Percentiles rank a stretch among this genome's conserved stretches.
Conservation (phyloP, 2,329 filamentous ascomycete genomes). For the Fonsecaea erecta region DNA sequence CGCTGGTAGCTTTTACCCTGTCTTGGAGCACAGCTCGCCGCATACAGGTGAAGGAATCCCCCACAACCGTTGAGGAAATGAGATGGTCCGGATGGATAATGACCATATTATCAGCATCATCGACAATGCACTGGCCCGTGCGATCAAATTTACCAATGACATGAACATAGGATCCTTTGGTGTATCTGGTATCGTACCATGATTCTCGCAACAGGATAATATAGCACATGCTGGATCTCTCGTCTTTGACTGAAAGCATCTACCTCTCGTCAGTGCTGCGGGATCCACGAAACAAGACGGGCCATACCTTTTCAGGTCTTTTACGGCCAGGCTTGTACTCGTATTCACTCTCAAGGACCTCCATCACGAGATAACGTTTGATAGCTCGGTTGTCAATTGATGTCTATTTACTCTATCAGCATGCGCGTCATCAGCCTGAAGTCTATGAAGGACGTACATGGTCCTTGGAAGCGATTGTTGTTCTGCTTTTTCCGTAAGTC, state of each 20-base stretch:
- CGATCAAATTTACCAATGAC: conserved; percentile 77
- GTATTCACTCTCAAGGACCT: conserved; percentile 72
- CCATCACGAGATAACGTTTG: conserved; percentile 82
- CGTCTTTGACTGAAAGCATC: conserved; percentile 81
- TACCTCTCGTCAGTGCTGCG: conserved; percentile 48
- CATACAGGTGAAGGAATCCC: conserved; percentile 92
- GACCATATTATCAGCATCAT: conserved; percentile 80
- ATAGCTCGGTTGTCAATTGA: conserved; percentile 69
- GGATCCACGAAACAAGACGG: not conserved
- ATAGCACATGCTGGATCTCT: conserved; percentile 68
- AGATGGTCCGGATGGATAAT: conserved; percentile 95
- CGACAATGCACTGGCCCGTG: conserved; percentile 75
- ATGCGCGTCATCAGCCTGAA: conserved; percentile 49
- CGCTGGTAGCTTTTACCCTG: conserved; percentile 86
- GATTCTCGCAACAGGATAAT: conserved; percentile 79
- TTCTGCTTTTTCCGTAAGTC: conserved; percentile 63
- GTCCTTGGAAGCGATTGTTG: conserved; percentile 61
- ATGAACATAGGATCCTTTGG: conserved; percentile 77
- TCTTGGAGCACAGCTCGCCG: conserved; percentile 92
- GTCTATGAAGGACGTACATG: conserved; percentile 42
- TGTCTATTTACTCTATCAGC: conserved; percentile 72
- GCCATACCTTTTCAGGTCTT: conserved; percentile 71
- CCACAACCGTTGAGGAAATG: conserved; percentile 90
- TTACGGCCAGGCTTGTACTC: conserved; percentile 64
- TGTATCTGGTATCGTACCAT: conserved; percentile 82